Conservation (phyloP, 2,329 filamentous ascomycete genomes). For the Aspergillus texensis region DNA sequence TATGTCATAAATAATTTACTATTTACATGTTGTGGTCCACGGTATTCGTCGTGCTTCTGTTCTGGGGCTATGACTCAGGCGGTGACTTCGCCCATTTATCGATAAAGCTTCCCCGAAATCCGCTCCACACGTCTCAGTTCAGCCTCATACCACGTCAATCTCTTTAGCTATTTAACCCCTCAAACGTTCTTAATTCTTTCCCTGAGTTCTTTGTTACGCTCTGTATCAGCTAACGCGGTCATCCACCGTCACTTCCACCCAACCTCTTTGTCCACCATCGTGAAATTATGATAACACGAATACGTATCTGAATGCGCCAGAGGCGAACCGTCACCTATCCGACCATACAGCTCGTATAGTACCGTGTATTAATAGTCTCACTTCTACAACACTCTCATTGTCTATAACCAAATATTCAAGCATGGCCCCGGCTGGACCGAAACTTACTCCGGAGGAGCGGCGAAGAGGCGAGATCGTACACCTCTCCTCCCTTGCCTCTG, state of each 20-base stretch:
- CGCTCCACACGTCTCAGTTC: slow-evolving; percentile 12
- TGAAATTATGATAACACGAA: slow-evolving; percentile 48
- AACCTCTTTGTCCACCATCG: slow-evolving; percentile 8
- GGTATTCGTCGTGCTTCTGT: background rate
- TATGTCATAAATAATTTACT: background rate
- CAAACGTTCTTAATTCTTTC: background rate
- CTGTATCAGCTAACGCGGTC: background rate
- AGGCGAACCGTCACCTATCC: slow-evolving; percentile 35
- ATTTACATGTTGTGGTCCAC: background rate
- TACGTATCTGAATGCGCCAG: slow-evolving; percentile 41
- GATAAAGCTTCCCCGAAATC: slow-evolving; percentile 31
- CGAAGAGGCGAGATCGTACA: slow-evolving; percentile 83
- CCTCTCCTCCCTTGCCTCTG: slow-evolving; percentile 9
- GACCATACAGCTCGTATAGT: slow-evolving; percentile 26
- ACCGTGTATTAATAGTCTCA: slow-evolving; percentile 11
- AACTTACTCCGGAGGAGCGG: slow-evolving; percentile 73
- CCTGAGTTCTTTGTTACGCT: slow-evolving; percentile 5
- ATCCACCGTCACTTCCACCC: slow-evolving; percentile 1
- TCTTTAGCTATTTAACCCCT: background rate
- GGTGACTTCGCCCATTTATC: slow-evolving; percentile 34
- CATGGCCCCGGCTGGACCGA: slow-evolving; percentile 49
- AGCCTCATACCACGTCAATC: slow-evolving; percentile 2
- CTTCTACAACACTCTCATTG: background rate
- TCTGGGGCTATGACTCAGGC: slow-evolving; percentile 19
- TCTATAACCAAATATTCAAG: slow-evolving; percentile 10